These are phyloP conservation scores for Alternaria brassicae DNA, from an alignment of 2,329 filamentous ascomycete genomes.

Conservation along the genomic window DNA sequence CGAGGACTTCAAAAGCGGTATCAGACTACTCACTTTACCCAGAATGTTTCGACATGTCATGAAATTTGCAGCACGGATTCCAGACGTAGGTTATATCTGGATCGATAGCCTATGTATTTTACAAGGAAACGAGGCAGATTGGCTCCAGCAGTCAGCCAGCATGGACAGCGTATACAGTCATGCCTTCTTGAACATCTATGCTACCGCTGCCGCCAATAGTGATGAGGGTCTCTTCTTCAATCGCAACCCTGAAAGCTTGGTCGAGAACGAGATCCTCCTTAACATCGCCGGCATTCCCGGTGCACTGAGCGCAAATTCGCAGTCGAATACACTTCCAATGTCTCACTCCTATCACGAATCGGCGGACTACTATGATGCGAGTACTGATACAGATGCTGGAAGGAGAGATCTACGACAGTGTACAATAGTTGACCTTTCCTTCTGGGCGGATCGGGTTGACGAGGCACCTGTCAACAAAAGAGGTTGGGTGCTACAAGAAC, in stretches of 20 bases:
- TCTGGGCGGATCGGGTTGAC: background rate
- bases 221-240: background rate
- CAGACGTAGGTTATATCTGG: background rate
- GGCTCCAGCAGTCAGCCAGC: background rate
- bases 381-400: too few relatives aligned
- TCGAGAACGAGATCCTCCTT: background rate
- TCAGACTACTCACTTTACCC: background rate
- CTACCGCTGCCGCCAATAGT: background rate
- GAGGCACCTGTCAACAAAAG: background rate
- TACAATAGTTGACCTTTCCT: background rate
- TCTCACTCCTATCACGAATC: too few relatives aligned
- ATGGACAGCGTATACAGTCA: background rate
- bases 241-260: background rate
- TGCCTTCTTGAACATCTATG: background rate
- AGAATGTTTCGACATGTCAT: background rate
- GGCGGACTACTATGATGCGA: too few relatives aligned
- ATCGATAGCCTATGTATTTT: background rate
- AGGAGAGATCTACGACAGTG: background rate
- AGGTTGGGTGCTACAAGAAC: background rate
- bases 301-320: too few relatives aligned
- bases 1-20: background rate
- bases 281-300: background rate
- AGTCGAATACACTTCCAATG: too few relatives aligned
- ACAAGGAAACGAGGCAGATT: background rate
- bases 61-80: background rate